These are phyloP conservation scores for Solanum hybrid DNA, from an alignment of 305 asterid genomes.

Conservation along the genomic window DNA sequence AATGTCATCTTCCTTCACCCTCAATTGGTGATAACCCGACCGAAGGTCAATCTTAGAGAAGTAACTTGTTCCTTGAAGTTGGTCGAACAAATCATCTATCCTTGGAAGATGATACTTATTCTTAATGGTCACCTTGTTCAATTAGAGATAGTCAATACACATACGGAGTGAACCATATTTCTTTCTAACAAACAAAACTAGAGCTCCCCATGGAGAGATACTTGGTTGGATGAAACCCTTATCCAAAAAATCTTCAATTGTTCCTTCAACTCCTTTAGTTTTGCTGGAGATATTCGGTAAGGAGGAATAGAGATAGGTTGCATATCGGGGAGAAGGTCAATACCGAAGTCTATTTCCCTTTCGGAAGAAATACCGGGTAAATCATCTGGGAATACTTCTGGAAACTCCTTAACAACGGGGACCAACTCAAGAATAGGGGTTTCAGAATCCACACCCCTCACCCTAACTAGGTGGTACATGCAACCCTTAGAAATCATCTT, in stretches of 20 bases:
- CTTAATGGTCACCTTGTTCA: neutral
- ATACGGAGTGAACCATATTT: neutral
- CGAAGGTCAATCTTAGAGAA: no score
- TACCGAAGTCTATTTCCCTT: no score
- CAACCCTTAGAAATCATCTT: no score
- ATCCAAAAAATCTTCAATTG: neutral
- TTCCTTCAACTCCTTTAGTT: neutral
- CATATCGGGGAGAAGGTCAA: neutral
- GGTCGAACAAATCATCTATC: neutral
- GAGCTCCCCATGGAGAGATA: neutral
- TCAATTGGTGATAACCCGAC: no score
- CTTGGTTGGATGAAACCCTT: no score
- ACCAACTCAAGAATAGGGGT: no score
- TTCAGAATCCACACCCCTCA: no score
- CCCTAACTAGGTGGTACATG: no score
- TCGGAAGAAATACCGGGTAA: no score
- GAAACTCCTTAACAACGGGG: no score
- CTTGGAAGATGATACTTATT: neutral
- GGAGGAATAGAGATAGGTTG: neutral
- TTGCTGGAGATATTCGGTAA: neutral
- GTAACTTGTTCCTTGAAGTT: neutral
- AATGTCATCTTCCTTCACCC: no score
- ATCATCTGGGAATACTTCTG: no score
- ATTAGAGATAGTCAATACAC: neutral
- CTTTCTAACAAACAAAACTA: neutral